Conservation (phyloP, 2,329 filamentous ascomycete species). For the Rasamsonia emersonii region DNA sequence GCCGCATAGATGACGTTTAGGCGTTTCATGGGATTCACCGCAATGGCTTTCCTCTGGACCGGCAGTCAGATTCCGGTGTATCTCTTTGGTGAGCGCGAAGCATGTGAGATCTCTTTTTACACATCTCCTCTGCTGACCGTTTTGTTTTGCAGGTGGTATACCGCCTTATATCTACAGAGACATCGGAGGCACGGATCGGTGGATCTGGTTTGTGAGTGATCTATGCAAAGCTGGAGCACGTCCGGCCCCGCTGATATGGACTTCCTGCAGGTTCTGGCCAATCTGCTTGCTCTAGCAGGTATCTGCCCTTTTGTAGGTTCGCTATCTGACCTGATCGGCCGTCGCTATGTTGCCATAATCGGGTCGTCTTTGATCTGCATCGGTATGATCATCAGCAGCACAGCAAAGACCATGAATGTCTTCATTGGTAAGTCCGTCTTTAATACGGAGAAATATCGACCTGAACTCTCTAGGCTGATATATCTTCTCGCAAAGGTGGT, state of each 20-base stretch:
- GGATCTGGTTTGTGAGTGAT: slow-evolving; percentile 49
- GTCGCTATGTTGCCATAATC: slow-evolving; percentile 50
- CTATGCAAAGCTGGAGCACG: no score
- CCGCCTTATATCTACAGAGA: slow-evolving; percentile 51
- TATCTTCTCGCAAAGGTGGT: slow-evolving; percentile 40
- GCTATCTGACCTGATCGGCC: slow-evolving; percentile 55
- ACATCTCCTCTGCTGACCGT: slow-evolving; percentile 5
- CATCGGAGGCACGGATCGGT: slow-evolving; percentile 52
- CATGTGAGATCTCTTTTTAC: background rate
- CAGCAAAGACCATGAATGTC: slow-evolving; percentile 50
- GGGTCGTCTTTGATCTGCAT: slow-evolving; percentile 48
- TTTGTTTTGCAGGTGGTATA: slow-evolving; percentile 30
- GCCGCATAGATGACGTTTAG: slow-evolving; percentile 42
- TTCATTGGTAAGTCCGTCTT: slow-evolving; percentile 45
- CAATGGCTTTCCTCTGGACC: slow-evolving; percentile 55
- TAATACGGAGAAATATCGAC: no score
- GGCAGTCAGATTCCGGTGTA: slow-evolving; percentile 53
- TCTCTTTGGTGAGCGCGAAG: slow-evolving; percentile 35
- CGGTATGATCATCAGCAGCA: slow-evolving; percentile 52
- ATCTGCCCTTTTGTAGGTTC: slow-evolving; percentile 58
- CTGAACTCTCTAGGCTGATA: no score
- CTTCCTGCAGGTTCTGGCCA: slow-evolving; percentile 36
- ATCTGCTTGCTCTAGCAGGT: slow-evolving; percentile 47
- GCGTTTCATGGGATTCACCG: slow-evolving; percentile 46
- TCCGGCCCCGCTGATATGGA: no score